Conservation (phyloP, 2,329 filamentous ascomycete species). For the Penicillium sp. region DNA sequence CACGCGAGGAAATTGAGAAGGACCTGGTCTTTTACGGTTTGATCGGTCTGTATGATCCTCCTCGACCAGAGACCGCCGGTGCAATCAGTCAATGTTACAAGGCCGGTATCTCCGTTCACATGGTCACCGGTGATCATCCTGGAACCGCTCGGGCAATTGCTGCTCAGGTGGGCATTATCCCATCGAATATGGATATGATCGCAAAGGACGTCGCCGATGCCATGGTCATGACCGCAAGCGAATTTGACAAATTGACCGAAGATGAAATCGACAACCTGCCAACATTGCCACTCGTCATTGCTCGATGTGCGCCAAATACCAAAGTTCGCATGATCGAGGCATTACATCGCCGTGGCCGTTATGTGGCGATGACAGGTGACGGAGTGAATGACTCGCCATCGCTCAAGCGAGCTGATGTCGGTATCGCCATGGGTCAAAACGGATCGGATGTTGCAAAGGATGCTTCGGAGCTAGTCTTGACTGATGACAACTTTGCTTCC, state of each 20-base stretch:
- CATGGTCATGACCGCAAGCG: constrained; percentile 73
- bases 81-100: constrained; percentile 71
- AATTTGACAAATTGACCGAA: constrained; percentile 78
- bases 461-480: constrained; percentile 67
- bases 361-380: constrained; percentile 87
- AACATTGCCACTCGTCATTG: constrained; percentile 61
- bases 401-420: constrained; percentile 78
- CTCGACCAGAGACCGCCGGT: constrained; percentile 75
- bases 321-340: constrained; percentile 87
- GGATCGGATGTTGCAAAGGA: constrained; percentile 82
- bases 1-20: constrained; percentile 66
- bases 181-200: constrained; percentile 62
- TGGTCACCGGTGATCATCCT: constrained; percentile 82
- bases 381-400: constrained; percentile 87
- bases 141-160: constrained; percentile 79
- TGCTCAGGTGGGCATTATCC: constrained; percentile 76
- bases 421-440: constrained; percentile 81
- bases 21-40: constrained; percentile 77
- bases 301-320: constrained; percentile 61
- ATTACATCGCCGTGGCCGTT: constrained; percentile 61
- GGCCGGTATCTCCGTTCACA: constrained; percentile 78
- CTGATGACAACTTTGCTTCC: constrained; percentile 85
- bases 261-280: constrained; percentile 68
- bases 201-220: constrained; percentile 66
- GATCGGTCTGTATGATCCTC: constrained; percentile 83